phyloP scores from a whole-genome alignment of 768 basidiomycete genomes.

The Tylopilus subfusipes region DNA sequence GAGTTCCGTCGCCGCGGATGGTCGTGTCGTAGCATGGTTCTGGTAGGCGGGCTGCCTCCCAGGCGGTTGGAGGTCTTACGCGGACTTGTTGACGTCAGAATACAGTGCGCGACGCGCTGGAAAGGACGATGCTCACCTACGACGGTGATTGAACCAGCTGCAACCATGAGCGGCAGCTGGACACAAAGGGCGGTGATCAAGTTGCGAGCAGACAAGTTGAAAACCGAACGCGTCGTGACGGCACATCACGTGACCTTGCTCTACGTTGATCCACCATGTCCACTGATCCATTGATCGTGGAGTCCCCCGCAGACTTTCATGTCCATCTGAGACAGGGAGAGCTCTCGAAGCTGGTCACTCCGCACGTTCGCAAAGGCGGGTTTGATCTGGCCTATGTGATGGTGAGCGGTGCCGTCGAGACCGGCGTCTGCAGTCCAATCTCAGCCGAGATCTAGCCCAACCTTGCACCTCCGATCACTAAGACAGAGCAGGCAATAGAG shows the following conservation, averaged over 20 bases:
- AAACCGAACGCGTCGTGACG: slow-evolving; percentile 28
- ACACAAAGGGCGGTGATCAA: not conserved
- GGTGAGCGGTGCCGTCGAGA: slow-evolving; percentile 46
- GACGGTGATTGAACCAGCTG: slow-evolving; percentile 84
- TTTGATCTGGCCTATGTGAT: slow-evolving; percentile 94
- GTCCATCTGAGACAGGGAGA: slow-evolving; percentile 92
- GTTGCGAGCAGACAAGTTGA: slow-evolving; percentile 18
- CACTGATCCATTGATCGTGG: slow-evolving; percentile 17
- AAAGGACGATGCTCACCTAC: slow-evolving; percentile 50
- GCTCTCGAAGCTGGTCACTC: slow-evolving; percentile 78
- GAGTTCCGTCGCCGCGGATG: slow-evolving; percentile 81
- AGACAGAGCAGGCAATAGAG: slow-evolving; percentile 70
- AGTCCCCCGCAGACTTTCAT: slow-evolving; percentile 87
- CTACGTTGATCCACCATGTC: slow-evolving; percentile 24
- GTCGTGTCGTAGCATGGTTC: slow-evolving; percentile 65
- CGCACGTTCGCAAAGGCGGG: slow-evolving; percentile 87
- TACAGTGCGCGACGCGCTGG: not conserved
- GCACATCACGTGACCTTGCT: slow-evolving; percentile 31
- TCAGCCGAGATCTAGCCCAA: slow-evolving; percentile 65
- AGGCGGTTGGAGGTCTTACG: slow-evolving; percentile 80
- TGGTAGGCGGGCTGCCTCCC: slow-evolving; percentile 84
- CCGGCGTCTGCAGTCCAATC: slow-evolving; percentile 3
- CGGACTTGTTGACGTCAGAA: slow-evolving; percentile 57
- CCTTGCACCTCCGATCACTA: slow-evolving; percentile 82
- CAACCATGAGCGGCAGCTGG: slow-evolving; percentile 51